Evolutionary conservation across 306 rosid species (phyloP), one percentile per base, ranked within the genome.

Genomic region (Vachellia collinsii): DNA sequence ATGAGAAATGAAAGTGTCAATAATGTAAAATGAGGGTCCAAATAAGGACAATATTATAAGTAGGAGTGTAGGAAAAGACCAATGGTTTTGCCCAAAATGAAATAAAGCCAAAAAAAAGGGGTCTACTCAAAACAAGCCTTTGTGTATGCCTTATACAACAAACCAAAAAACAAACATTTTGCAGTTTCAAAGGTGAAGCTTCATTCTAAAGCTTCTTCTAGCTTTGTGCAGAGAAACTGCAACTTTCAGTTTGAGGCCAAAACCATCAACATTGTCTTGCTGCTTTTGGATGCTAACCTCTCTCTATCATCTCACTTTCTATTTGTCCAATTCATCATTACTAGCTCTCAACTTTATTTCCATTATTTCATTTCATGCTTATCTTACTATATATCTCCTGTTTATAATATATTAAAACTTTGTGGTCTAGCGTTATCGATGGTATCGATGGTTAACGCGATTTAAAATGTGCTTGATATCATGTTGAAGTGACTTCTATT

Each of bases 71-170:
- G 6, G 34, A 9, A 59, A 19, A 59, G 6, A 8, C 37, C 37
- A 59, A 10, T 59, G 65, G 36, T 59, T 59, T 59, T 56, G 13
- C 70, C 79, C 62, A 43, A 58, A 22, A 12, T 75, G 63, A 59
- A 6, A 43, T 42, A 69, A 41, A 19, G 20, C 75, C 75, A 7
- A 70, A 44, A 70, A n/a, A 70, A 44, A 70, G 8, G 34, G 4
- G 34, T 12, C 3, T 7, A 14, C 63, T 20, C 13, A 56, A 56
- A 56, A 56, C 29, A 22, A 46, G 58, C 58, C 51, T 1, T 43
- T 23, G 3, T 20, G 38, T 70, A 11, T 22, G 34, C 36, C 16
- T 22, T 22, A 20, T 9, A 68, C 73, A 68, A 41, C 51, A 68
- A 68, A 68, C 17, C 3, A 17, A 29, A 29, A 1, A 29, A 29